Evolutionary conservation across 495 filamentous ascomycete genomes (phyloP).

Genomic region (Penicillium argentinense): DNA sequence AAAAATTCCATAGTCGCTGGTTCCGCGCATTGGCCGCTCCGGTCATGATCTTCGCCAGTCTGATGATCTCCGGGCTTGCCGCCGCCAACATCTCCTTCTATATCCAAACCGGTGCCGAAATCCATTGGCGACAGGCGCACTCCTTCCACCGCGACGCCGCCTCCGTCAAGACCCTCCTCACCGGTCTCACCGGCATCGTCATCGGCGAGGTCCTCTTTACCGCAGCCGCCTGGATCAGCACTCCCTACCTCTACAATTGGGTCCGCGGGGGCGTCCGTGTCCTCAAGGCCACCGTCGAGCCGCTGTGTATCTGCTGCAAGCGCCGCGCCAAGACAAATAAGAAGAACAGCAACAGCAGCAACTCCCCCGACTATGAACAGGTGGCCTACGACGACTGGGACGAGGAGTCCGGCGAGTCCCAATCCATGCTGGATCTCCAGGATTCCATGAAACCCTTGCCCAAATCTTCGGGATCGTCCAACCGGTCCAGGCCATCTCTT

Average conservation of each 20-base stretch:
- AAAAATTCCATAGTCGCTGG: slow-evolving; percentile 24
- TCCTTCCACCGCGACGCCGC: slow-evolving; percentile 27
- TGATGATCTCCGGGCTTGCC: slow-evolving; percentile 23
- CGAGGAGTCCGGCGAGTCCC: slow-evolving; percentile 7
- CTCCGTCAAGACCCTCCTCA: slow-evolving; percentile 24
- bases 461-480: neutral
- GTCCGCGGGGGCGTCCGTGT: slow-evolving; percentile 1
- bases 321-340: neutral
- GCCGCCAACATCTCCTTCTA: slow-evolving; percentile 35
- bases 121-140: slow-evolving; percentile 33
- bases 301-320: slow-evolving; percentile 5
- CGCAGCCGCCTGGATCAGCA: slow-evolving; percentile 15
- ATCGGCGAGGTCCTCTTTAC: slow-evolving; percentile 23
- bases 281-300: neutral
- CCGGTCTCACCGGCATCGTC: slow-evolving; percentile 22
- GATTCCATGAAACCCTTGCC: neutral
- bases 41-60: slow-evolving; percentile 25
- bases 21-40: slow-evolving; percentile 19
- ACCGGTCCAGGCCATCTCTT: neutral
- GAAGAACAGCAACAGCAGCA: too few species aligned
- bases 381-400: slow-evolving; percentile 22
- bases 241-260: slow-evolving; percentile 18
- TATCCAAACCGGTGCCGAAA: slow-evolving; percentile 28
- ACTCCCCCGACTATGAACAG: slow-evolving; percentile 20
- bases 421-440: slow-evolving; percentile 5